Percentiles rank a stretch among this genome's conserved stretches.
Conservation (phyloP, 2,329 filamentous ascomycete genomes). For the Pyrenophora graminea region DNA sequence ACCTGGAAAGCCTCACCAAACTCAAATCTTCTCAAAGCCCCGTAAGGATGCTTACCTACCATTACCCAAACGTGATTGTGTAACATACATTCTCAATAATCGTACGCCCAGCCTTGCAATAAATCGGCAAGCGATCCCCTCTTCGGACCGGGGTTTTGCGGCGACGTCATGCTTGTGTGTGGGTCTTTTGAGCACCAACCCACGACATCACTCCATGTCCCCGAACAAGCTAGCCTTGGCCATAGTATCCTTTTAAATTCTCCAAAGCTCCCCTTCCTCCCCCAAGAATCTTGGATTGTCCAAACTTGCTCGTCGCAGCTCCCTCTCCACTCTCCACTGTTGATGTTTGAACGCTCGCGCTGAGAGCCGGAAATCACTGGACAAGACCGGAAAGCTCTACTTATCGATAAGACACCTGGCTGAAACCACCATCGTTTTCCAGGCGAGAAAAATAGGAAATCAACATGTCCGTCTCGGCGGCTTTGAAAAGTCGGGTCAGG, state of each 20-base stretch:
- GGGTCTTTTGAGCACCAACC: conserved; percentile 16
- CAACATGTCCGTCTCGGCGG: conserved; percentile 65
- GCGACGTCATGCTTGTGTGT: conserved; percentile 22
- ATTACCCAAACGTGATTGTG: no score
- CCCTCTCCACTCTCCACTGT: conserved; percentile 16
- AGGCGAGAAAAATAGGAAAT: not conserved
- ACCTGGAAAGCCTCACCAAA: no score
- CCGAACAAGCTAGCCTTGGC: conserved; percentile 15
- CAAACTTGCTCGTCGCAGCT: conserved; percentile 8
- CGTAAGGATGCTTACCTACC: no score
- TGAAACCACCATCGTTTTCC: not conserved
- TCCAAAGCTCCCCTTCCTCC: not conserved
- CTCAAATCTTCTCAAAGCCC: no score
- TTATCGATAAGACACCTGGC: conserved; percentile 14
- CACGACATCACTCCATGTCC: conserved; percentile 12
- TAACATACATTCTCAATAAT: no score
- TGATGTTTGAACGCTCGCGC: not conserved
- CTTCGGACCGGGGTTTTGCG: conserved; percentile 15
- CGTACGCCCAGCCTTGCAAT: no score
- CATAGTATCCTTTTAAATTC: conserved; percentile 16
- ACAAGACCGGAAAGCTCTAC: conserved; percentile 1
- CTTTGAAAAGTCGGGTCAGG: conserved; percentile 74
- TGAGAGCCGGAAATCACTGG: conserved; percentile 1
- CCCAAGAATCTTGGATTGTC: not conserved
- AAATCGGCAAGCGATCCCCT: not conserved